A percentile compares a stretch with the other conserved stretches of the same genome.
Conservation (phyloP, 2,329 filamentous ascomycete genomes). For the Mariannaea elegans region DNA sequence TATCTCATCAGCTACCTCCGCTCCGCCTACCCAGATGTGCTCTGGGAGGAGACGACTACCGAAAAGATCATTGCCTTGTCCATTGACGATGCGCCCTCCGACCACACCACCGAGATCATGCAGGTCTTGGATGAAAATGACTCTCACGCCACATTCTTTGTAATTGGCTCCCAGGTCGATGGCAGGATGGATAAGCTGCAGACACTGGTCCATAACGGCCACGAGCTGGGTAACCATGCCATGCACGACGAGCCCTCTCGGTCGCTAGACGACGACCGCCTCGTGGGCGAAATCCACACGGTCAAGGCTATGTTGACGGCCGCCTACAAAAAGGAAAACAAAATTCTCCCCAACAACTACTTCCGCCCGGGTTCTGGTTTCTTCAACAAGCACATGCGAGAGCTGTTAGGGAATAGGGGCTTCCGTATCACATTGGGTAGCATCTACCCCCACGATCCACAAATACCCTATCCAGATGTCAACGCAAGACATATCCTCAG, state of each 20-base stretch:
- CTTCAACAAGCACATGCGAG: slow-evolving; percentile 77
- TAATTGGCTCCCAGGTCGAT: slow-evolving; percentile 81
- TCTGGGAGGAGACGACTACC: slow-evolving; percentile 72
- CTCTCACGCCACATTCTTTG: slow-evolving; percentile 85
- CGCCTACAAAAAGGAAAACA: slow-evolving; percentile 61
- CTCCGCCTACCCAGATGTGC: slow-evolving; percentile 77
- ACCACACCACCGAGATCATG: slow-evolving; percentile 75
- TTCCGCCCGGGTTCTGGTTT: slow-evolving; percentile 88
- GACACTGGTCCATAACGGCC: slow-evolving; percentile 66
- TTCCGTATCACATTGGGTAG: slow-evolving; percentile 82
- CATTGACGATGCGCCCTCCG: slow-evolving; percentile 85
- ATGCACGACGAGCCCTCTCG: slow-evolving; percentile 85
- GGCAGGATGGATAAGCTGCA: slow-evolving; percentile 64
- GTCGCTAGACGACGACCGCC: slow-evolving; percentile 64
- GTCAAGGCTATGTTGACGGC: slow-evolving; percentile 69
- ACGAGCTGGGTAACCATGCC: slow-evolving; percentile 87
- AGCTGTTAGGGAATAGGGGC: slow-evolving; percentile 65
- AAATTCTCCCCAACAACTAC: slow-evolving; percentile 65
- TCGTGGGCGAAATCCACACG: slow-evolving; percentile 69
- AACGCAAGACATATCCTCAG: slow-evolving; percentile 85
- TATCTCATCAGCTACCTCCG: slow-evolving; percentile 76
- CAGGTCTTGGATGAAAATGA: slow-evolving; percentile 70
- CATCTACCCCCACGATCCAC: slow-evolving; percentile 92
- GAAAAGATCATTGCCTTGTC: slow-evolving; percentile 81
- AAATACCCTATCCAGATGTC: slow-evolving; percentile 73